phyloP scores from a whole-genome alignment of 192 early-diverging fungal species.

The Paraglomus brasilianum region DNA sequence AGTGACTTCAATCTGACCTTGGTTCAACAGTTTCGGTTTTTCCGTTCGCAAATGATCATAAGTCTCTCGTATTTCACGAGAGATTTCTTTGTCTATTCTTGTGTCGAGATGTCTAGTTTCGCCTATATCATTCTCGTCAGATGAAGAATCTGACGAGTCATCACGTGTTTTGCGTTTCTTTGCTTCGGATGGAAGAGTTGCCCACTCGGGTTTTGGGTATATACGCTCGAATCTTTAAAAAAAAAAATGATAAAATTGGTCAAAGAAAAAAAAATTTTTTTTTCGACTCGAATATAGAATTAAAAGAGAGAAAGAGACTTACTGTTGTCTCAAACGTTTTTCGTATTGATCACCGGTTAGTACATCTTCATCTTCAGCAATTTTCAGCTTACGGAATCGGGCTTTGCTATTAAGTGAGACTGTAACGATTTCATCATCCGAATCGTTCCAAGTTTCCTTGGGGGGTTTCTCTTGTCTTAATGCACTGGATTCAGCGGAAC shows the following conservation, averaged over 20 bases:
- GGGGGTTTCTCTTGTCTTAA: not conserved
- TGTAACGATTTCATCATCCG: conserved; percentile 65
- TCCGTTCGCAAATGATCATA: not conserved
- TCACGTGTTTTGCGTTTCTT: conserved; percentile 37
- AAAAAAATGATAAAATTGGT: not conserved
- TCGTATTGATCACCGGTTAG: conserved; percentile 83
- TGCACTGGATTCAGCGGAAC: no score
- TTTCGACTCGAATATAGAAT: conserved; percentile 5
- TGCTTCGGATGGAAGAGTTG: conserved; percentile 54
- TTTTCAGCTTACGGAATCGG: conserved; percentile 77
- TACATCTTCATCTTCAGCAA: conserved; percentile 68
- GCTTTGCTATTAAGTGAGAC: conserved; percentile 69
- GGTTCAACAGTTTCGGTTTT: conserved; percentile 39
- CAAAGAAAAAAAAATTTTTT: not conserved
- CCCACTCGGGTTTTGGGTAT: conserved; percentile 86
- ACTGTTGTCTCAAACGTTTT: conserved; percentile 78
- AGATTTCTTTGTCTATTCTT: conserved; percentile 30
- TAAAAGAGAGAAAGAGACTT: conserved; percentile 28
- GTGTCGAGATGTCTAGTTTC: conserved; percentile 41
- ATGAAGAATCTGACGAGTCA: not conserved
- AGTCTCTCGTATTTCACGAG: conserved; percentile 34
- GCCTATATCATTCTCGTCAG: conserved; percentile 12
- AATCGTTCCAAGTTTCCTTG: conserved; percentile 76
- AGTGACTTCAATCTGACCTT: conserved; percentile 59
- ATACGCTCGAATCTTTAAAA: conserved; percentile 69